Conservation (phyloP, 768 basidiomycete species). For the Agrocybe chaxingu region DNA sequence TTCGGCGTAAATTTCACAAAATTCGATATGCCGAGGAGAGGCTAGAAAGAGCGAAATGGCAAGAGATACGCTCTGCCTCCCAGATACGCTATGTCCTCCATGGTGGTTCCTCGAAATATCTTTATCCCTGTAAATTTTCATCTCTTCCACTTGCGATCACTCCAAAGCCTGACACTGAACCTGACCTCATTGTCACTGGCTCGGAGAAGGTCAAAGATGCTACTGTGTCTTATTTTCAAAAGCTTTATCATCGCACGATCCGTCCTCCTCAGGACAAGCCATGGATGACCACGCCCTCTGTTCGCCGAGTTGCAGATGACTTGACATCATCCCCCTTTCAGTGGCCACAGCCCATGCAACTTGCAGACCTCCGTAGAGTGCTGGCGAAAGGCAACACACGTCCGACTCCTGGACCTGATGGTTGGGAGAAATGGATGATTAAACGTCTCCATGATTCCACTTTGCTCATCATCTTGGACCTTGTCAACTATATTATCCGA, state of each 20-base stretch:
- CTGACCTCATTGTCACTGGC: constrained; percentile 1
- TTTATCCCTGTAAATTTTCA: too few relatives aligned
- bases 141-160: too few relatives aligned
- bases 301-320: constrained; percentile 6
- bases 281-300: constrained; percentile 19
- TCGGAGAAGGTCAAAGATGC: constrained; percentile 10
- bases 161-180: neutral
- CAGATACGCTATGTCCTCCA: too few relatives aligned
- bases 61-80: too few relatives aligned
- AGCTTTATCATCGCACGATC: constrained; percentile 7
- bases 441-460: constrained; percentile 20
- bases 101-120: too few relatives aligned
- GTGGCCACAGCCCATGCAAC: constrained; percentile 16
- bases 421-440: constrained; percentile 33
- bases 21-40: too few relatives aligned
- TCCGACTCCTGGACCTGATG: constrained; percentile 28
- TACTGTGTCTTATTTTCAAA: constrained; percentile 8
- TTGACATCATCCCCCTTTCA: constrained; percentile 17
- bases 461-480: constrained; percentile 17
- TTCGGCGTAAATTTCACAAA: too few relatives aligned
- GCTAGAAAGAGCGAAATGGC: too few relatives aligned
- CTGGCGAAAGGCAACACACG: constrained; percentile 22
- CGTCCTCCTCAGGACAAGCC: constrained; percentile 13
- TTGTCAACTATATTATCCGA: constrained; percentile 24
- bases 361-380: constrained; percentile 17